phyloP scores from a whole-genome alignment of 768 basidiomycete species.

The Mrakia blollopis region DNA sequence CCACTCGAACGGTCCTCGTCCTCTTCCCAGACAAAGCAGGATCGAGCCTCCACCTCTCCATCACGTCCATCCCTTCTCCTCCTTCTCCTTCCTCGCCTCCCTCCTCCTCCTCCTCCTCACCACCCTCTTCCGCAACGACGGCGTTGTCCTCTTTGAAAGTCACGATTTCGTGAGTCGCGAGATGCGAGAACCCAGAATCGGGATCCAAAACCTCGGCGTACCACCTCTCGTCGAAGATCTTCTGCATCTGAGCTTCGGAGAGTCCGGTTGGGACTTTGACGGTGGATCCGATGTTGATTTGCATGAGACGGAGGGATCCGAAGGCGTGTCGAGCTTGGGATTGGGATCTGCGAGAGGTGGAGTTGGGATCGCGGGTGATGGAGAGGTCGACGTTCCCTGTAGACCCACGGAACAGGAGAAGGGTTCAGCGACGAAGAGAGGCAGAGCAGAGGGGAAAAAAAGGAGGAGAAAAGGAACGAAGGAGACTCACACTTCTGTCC shows the following conservation, averaged over 20 bases:
- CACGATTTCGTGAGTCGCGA: neutral
- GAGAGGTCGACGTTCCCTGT: conserved; percentile 13
- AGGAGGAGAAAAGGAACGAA: neutral
- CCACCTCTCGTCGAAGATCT: conserved; percentile 21
- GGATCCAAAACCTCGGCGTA: conserved; percentile 8
- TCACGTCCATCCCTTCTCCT: neutral
- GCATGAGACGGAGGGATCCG: neutral
- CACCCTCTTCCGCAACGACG: neutral
- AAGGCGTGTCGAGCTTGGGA: neutral
- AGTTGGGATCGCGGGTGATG: conserved; percentile 10
- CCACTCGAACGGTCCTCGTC: neutral
- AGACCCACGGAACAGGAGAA: neutral
- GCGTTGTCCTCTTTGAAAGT: too few relatives aligned
- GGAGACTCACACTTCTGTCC: conserved; percentile 42
- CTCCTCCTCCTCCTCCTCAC: neutral
- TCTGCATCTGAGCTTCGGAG: conserved; percentile 26
- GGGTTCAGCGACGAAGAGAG: neutral
- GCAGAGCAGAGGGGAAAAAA: neutral
- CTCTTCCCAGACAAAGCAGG: too few relatives aligned
- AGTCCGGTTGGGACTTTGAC: conserved; percentile 15
- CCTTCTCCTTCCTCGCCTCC: neutral
- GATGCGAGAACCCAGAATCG: neutral
- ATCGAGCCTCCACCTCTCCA: neutral
- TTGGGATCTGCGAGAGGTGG: neutral
- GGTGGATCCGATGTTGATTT: neutral